Evolutionary conservation across 2,329 filamentous ascomycete genomes (phyloP), one percentile per base, ranked within the genome.

Genomic region (Scedosporium minutisporum): DNA sequence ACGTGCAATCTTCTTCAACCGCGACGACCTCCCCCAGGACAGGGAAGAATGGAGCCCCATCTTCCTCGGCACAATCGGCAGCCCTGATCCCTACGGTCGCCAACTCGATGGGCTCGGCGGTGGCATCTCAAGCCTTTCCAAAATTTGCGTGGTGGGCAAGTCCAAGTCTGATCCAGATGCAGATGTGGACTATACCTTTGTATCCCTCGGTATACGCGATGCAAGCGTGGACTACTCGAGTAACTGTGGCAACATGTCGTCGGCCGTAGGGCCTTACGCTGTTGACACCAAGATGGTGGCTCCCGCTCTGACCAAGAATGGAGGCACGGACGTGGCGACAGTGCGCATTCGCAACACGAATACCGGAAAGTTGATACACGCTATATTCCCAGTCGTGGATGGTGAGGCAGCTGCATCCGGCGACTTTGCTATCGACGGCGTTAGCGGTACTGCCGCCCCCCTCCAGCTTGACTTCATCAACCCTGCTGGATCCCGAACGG

Each of bases 161-260:
- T 78, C 84, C 2, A 69, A 72, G 2, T 74, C 77, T 16, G 64
- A 71, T 0, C 58, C 58, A 5, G 80, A 78, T 29, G 80, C 80
- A 0, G 82, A 90, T 66, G 77, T 90, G 10, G 84, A 89, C 64
- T 91, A 87, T 69, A 91, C 87, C 0, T 91, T 91, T 69, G 82
- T 87, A 1, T 84, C 87, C 48, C 76, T 91, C 6, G 87, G 87
- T 2, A 81, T 91, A 61, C 81, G 81, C 60, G 80, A 87, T 66
- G 75, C 76, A 4, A 73, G 76, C 41, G 78, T 91, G 2, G 88
- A 91, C 68, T 81, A 84, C 68, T 84, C 85, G 0, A 85, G 87
- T 23, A 91, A 90, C 67, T 91, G 88, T 69, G 88, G 88, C n/a
- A 91, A 91, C 70, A 88, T 91, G 86, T 84, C 79, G 5, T 80